phyloP scores from a whole-genome alignment of 1,284 basidiomycete genomes.

The Filobasidium uniguttulatum region DNA sequence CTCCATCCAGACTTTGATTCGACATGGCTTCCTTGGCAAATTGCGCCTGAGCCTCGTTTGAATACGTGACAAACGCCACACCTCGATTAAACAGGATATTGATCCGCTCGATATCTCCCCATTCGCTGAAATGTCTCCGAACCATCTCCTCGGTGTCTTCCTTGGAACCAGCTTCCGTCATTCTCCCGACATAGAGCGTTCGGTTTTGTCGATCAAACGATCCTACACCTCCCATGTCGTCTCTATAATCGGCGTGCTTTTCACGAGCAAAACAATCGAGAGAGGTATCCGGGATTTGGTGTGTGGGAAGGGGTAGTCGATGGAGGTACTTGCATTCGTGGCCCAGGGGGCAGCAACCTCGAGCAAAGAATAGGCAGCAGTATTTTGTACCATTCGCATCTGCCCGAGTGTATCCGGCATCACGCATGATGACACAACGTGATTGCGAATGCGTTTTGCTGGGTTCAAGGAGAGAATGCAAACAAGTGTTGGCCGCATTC shows the following conservation, averaged over 20 bases:
- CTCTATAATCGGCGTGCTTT: conserved; percentile 92
- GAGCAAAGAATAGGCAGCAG: conserved; percentile 86
- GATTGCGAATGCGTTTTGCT: conserved; percentile 65
- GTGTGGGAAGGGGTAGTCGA: conserved; percentile 57
- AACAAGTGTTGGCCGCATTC: too few species aligned
- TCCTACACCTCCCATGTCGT: conserved; percentile 99
- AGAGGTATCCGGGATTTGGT: conserved; percentile 64
- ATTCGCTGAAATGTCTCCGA: conserved; percentile 84
- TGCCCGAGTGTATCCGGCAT: conserved; percentile 83
- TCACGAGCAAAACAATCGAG: conserved; percentile 95
- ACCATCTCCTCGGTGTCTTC: conserved; percentile 81
- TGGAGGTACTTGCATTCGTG: conserved; percentile 95
- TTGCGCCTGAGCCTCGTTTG: conserved; percentile 70
- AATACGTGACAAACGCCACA: conserved; percentile 94
- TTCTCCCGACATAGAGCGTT: conserved; percentile 86
- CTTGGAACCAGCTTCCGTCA: conserved; percentile 78
- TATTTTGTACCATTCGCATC: conserved; percentile 83
- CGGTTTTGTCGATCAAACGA: conserved; percentile 87
- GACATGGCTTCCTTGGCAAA: conserved; percentile 99
- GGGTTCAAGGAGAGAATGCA: conserved; percentile 17
- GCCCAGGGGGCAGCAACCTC: conserved; percentile 94
- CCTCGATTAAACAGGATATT: conserved; percentile 85
- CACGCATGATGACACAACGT: conserved; percentile 73
- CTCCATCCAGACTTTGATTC: conserved; percentile 91
- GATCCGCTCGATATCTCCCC: conserved; percentile 87